phyloP scores from a whole-genome alignment of 306 rosid genomes.

The Casuarina cunninghamiana region DNA sequence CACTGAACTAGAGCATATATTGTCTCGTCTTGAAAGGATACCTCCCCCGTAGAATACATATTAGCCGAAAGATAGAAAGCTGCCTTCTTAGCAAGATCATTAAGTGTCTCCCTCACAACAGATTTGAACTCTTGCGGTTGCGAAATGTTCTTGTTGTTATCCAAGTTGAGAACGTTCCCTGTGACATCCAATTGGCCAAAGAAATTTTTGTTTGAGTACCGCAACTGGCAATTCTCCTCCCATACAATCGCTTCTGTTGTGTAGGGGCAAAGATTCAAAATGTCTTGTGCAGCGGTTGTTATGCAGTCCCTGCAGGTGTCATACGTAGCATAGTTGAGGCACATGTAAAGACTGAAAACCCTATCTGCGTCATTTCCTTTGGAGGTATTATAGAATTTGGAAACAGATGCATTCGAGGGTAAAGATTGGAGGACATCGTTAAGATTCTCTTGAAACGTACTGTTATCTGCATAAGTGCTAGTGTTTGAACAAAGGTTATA shows the following conservation, averaged over 20 bases:
- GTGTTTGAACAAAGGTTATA: slow-evolving; percentile 32
- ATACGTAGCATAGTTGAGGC: slow-evolving; percentile 39
- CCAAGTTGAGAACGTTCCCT: slow-evolving; percentile 25
- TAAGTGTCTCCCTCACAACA: slow-evolving; percentile 39
- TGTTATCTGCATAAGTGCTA: slow-evolving; percentile 13
- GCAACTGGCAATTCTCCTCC: slow-evolving; percentile 60
- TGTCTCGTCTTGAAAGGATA: slow-evolving; percentile 26
- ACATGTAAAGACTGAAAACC: slow-evolving; percentile 38
- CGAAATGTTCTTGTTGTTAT: slow-evolving; percentile 30
- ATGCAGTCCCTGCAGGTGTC: slow-evolving; percentile 43
- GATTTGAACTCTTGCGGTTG: slow-evolving; percentile 35
- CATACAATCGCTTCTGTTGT: slow-evolving; percentile 50
- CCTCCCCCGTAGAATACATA: slow-evolving; percentile 48
- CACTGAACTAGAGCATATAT: slow-evolving; percentile 65
- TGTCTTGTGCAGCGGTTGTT: slow-evolving; percentile 29
- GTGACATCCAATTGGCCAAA: slow-evolving; percentile 37
- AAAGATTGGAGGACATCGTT: slow-evolving; percentile 20
- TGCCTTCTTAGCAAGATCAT: slow-evolving; percentile 34
- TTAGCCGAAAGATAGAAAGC: slow-evolving; percentile 36
- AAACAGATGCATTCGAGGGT: slow-evolving; percentile 32
- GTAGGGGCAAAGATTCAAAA: slow-evolving; percentile 38
- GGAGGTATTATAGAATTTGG: slow-evolving; percentile 31
- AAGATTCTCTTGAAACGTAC: slow-evolving; percentile 33
- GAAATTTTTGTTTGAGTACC: slow-evolving; percentile 51
- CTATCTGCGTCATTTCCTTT: slow-evolving; percentile 23